Conservation (phyloP, 2,329 filamentous ascomycete species). For the Bipolaris zeicola region DNA sequence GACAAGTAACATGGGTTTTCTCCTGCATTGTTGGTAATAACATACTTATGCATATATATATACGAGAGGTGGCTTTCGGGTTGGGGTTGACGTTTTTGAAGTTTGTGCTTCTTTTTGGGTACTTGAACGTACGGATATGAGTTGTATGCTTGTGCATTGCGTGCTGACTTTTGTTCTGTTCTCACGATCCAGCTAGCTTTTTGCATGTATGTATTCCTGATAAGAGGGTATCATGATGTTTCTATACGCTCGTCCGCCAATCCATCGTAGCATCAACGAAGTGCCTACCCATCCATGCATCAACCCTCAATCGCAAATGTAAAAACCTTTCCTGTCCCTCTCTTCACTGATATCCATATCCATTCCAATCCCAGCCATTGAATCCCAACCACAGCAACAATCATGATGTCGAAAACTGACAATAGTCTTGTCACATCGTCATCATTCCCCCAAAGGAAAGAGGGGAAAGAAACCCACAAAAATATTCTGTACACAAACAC, state of each 20-base stretch:
- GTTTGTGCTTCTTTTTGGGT: background rate
- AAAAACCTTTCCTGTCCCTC: background rate
- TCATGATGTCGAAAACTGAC: background rate
- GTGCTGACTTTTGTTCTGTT: too few species aligned
- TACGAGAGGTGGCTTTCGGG: background rate
- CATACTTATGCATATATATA: background rate
- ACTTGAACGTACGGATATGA: background rate
- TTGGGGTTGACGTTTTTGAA: background rate
- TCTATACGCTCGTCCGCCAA: background rate
- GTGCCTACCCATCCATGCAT: background rate
- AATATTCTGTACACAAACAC: background rate
- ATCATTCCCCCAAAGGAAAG: background rate
- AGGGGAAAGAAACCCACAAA: background rate
- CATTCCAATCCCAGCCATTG: background rate
- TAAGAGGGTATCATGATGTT: conserved; percentile 1
- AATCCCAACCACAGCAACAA: background rate
- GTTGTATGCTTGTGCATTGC: too few species aligned
- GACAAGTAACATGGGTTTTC: background rate
- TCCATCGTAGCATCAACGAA: background rate
- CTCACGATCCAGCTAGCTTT: background rate
- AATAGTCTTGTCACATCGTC: background rate
- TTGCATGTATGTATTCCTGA: background rate
- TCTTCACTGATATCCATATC: background rate
- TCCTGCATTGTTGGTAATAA: background rate
- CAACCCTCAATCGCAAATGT: background rate